phyloP scores from a whole-genome alignment of 78 protist genomes.

The Emiliania huxleyi region DNA sequence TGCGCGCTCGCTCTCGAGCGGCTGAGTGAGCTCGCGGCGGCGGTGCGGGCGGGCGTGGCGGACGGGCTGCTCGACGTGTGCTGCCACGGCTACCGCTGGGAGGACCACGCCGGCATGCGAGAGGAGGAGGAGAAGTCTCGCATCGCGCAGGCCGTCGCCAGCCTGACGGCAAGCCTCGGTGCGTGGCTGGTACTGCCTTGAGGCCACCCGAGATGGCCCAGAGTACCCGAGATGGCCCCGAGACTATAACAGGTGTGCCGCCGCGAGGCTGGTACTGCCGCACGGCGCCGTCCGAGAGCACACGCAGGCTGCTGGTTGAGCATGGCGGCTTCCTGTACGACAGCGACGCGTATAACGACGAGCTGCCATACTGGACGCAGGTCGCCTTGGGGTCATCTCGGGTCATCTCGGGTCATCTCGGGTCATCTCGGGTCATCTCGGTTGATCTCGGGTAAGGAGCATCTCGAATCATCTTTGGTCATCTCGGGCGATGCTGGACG shows the following conservation, averaged over 20 bases:
- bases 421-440: no score
- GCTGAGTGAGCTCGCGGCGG: neutral
- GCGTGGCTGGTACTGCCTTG: no score
- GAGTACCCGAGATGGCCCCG: no score
- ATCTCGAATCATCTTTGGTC: no score
- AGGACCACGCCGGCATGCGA: neutral
- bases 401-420: no score
- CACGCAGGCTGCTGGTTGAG: slow-evolving; percentile 13
- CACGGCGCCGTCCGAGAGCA: neutral
- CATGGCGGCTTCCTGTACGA: slow-evolving; percentile 16
- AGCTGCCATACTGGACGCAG: neutral
- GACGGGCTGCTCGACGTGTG: neutral
- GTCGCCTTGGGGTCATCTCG: no score
- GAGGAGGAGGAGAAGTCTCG: neutral
- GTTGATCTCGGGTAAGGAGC: no score
- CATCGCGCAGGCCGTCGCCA: neutral
- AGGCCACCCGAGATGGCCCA: no score
- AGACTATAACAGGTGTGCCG: no score
- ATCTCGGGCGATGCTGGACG: no score
- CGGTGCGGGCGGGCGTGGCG: neutral
- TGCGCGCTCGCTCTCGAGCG: slow-evolving; percentile 7
- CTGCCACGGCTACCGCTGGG: slow-evolving; percentile 6
- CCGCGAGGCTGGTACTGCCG: neutral
- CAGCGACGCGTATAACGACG: neutral
- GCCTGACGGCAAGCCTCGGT: no score